Conservation (phyloP, 1,139 yeast genomes). For the Kurtzmaniella natalensis region DNA sequence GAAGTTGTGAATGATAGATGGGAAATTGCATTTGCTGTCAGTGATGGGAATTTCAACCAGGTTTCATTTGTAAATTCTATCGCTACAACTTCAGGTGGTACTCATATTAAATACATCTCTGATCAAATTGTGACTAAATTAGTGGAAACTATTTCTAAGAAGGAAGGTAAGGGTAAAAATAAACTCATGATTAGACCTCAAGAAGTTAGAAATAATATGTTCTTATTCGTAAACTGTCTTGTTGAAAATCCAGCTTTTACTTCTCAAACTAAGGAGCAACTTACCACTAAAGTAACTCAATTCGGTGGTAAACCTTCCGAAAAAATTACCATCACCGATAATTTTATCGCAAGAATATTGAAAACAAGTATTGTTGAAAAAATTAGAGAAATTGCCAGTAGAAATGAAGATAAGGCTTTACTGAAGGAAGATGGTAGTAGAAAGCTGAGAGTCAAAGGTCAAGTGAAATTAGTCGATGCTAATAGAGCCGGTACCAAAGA, state of each 20-base stretch:
- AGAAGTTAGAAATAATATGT: slow-evolving; percentile 88
- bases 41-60: slow-evolving; percentile 88
- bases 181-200: slow-evolving; percentile 75
- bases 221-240: slow-evolving; percentile 84
- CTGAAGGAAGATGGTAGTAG: slow-evolving; percentile 89
- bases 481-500: slow-evolving; percentile 94
- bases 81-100: slow-evolving; percentile 97
- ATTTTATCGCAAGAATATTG: slow-evolving; percentile 63
- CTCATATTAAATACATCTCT: slow-evolving; percentile 83
- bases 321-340: slow-evolving; percentile 64
- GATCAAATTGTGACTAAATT: slow-evolving; percentile 77
- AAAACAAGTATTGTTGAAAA: slow-evolving; percentile 82
- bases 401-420: slow-evolving; percentile 83
- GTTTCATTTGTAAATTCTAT: slow-evolving; percentile 96
- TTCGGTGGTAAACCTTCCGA: slow-evolving; percentile 74
- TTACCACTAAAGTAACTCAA: slow-evolving; percentile 82
- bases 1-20: slow-evolving; percentile 72
- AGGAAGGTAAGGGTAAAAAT: slow-evolving; percentile 72
- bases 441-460: slow-evolving; percentile 82
- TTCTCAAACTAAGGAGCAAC: slow-evolving; percentile 94
- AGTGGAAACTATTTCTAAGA: slow-evolving; percentile 61
- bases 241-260: slow-evolving; percentile 97
- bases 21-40: slow-evolving; percentile 95
- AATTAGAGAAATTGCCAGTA: slow-evolving; percentile 76
- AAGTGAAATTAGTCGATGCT: slow-evolving; percentile 91